Conservation (phyloP, 768 basidiomycete genomes). For the Phanerochaete sordida region DNA sequence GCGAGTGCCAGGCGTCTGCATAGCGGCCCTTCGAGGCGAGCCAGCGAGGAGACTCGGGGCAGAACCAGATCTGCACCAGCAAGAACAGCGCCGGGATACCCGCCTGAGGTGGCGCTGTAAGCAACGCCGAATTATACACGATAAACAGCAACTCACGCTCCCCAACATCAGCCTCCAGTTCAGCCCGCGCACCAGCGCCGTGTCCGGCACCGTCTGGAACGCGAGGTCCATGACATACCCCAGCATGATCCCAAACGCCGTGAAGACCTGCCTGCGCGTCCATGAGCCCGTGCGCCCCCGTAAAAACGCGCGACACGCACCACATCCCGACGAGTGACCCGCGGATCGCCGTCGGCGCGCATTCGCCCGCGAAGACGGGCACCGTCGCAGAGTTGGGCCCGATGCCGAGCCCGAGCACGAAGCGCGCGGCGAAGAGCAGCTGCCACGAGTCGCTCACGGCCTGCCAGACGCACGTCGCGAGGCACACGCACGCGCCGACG, state of each 20-base stretch:
- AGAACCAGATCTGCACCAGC: slow-evolving; percentile 40
- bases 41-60: slow-evolving; percentile 81
- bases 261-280: slow-evolving; percentile 63
- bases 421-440: slow-evolving; percentile 53
- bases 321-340: slow-evolving; percentile 92
- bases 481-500: slow-evolving; percentile 39
- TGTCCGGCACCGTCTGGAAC: slow-evolving; percentile 50
- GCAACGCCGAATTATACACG: neutral
- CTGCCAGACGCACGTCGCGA: slow-evolving; percentile 50
- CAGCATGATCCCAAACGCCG: slow-evolving; percentile 79
- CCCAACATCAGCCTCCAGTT: slow-evolving; percentile 83
- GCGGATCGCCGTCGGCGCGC: slow-evolving; percentile 75
- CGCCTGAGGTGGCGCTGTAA: slow-evolving; percentile 24
- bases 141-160: slow-evolving; percentile 50
- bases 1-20: slow-evolving; percentile 54
- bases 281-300: neutral
- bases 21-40: slow-evolving; percentile 77
- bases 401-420: slow-evolving; percentile 50
- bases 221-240: slow-evolving; percentile 66
- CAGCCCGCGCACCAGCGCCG: slow-evolving; percentile 48
- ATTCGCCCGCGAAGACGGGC: slow-evolving; percentile 70
- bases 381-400: slow-evolving; percentile 63
- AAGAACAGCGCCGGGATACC: slow-evolving; percentile 39
- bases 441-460: slow-evolving; percentile 53
- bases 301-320: slow-evolving; percentile 30